phyloP scores from a whole-genome alignment of 78 protist genomes.

The Planoprotostelium fungivorum region DNA sequence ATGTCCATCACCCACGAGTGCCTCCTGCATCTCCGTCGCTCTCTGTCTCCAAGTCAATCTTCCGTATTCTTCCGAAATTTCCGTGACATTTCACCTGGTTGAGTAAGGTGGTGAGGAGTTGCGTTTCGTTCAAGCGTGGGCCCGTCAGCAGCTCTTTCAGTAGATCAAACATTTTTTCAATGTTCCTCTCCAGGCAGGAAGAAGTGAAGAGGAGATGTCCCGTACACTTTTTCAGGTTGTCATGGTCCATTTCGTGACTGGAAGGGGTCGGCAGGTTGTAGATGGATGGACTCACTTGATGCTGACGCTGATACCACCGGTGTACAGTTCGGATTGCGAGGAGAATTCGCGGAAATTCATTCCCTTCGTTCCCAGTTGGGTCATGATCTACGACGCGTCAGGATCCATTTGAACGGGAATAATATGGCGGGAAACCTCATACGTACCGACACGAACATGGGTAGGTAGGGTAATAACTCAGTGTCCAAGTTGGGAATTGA shows the following conservation, averaged over 20 bases:
- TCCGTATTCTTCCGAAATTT: no score
- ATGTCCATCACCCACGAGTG: neutral
- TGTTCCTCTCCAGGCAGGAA: constrained; percentile 23
- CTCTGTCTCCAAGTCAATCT: no score
- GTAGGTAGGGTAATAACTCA: neutral
- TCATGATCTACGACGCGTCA: neutral
- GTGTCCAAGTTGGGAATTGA: neutral
- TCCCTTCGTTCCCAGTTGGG: neutral
- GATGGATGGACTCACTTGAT: neutral
- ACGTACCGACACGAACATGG: neutral
- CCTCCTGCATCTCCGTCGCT: neutral
- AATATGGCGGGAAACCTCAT: no score
- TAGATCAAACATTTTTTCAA: constrained; percentile 25
- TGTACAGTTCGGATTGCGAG: neutral
- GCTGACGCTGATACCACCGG: neutral
- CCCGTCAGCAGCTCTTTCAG: constrained; percentile 14
- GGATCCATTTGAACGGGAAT: neutral
- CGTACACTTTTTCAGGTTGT: neutral
- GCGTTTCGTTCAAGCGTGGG: constrained; percentile 33
- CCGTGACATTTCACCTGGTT: constrained; percentile 6
- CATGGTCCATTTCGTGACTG: neutral
- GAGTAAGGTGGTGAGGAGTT: constrained; percentile 24
- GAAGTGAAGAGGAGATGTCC: neutral
- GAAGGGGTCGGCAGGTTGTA: neutral
- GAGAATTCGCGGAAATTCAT: neutral